Percentiles rank a stretch among this genome's conserved stretches.
phyloP scores from a whole-genome alignment of 108 stramenopile genomes.

The Skeletonema marinoi region DNA sequence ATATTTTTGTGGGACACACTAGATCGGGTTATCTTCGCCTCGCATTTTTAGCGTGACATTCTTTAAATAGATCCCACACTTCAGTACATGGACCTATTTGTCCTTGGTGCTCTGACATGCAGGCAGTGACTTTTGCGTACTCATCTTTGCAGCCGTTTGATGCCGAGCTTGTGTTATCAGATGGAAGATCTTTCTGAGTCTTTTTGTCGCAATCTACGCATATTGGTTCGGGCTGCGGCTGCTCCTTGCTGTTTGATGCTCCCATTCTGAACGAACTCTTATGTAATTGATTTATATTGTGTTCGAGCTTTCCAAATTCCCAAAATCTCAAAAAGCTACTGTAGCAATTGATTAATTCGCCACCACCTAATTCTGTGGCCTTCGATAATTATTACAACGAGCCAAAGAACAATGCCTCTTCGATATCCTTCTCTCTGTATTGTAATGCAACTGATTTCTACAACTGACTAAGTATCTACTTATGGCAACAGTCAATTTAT shows the following conservation, averaged over 20 bases:
- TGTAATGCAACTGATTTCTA: too few species aligned
- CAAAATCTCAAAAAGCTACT: too few species aligned
- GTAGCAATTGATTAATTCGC: too few species aligned
- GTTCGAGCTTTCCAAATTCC: too few species aligned
- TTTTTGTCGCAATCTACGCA: conserved; percentile 50
- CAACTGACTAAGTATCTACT: too few species aligned
- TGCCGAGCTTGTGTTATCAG: conserved; percentile 27
- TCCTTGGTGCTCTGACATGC: conserved; percentile 9
- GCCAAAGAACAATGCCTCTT: too few species aligned
- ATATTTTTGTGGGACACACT: background rate
- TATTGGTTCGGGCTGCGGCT: conserved; percentile 10
- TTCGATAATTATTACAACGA: too few species aligned
- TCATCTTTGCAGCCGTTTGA: conserved; percentile 25
- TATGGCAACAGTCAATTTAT: too few species aligned
- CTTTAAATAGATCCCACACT: conserved; percentile 45
- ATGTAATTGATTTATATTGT: too few species aligned
- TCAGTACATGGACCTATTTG: conserved; percentile 25
- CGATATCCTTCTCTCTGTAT: too few species aligned
- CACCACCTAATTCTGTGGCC: too few species aligned
- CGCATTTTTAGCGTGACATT: conserved; percentile 24
- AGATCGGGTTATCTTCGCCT: background rate
- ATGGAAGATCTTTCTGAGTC: conserved; percentile 43
- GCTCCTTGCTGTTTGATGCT: conserved; percentile 35
- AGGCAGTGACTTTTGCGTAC: conserved; percentile 16
- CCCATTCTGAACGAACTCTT: conserved; percentile 20